phyloP scores from a whole-genome alignment of 2,329 filamentous ascomycete species.

The Coniosporium tulheliwenetii region DNA sequence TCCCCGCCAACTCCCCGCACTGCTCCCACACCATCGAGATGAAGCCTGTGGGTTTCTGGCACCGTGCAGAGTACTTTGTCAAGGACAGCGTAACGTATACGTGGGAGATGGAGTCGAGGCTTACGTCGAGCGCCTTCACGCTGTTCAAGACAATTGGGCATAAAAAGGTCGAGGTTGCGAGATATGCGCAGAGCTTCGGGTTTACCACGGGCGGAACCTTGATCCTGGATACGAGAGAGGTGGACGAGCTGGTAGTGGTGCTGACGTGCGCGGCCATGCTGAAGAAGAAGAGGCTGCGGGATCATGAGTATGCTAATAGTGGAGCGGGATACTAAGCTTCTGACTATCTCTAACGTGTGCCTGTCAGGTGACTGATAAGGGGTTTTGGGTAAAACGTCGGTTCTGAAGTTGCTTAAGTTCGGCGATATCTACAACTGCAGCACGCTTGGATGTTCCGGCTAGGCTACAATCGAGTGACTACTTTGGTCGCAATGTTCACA shows the following conservation, averaged over 20 bases:
- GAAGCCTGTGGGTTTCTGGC: too few relatives aligned
- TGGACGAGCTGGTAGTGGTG: constrained; percentile 10
- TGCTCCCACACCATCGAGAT: too few relatives aligned
- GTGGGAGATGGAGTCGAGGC: constrained; percentile 10
- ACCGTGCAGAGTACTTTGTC: constrained; percentile 9
- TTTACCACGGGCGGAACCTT: constrained; percentile 10
- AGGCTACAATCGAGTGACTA: too few relatives aligned
- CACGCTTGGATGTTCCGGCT: too few relatives aligned
- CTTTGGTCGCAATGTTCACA: too few relatives aligned
- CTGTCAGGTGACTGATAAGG: too few relatives aligned
- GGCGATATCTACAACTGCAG: too few relatives aligned
- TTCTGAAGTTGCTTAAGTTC: too few relatives aligned
- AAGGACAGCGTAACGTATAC: constrained; percentile 7
- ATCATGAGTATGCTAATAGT: constrained; percentile 3
- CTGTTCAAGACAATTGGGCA: constrained; percentile 9
- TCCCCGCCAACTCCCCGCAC: too few relatives aligned
- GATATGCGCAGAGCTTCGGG: constrained; percentile 11
- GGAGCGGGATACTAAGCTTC: neutral
- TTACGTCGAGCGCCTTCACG: constrained; percentile 10
- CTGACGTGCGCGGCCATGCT: constrained; percentile 11
- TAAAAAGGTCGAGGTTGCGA: constrained; percentile 9
- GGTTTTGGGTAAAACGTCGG: too few relatives aligned
- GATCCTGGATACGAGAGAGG: constrained; percentile 9
- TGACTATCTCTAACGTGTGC: too few relatives aligned
- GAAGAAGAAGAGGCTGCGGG: constrained; percentile 15